phyloP scores from a whole-genome alignment of 306 rosid species.

The Dalbergia oliveri region DNA sequence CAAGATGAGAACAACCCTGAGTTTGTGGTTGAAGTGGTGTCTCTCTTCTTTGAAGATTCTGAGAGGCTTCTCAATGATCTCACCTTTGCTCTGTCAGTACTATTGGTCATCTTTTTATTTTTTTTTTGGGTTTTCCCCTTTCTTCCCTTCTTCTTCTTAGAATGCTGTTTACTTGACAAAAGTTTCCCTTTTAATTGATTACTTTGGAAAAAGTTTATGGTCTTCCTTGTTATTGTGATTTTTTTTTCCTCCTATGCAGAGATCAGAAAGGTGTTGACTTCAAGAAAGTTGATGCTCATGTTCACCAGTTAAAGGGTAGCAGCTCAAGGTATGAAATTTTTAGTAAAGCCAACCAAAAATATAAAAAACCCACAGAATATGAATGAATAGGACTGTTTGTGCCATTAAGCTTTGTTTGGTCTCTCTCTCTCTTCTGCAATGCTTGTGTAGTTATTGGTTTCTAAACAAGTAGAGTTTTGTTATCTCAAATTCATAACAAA shows the following conservation, averaged over 20 bases:
- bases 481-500: neutral
- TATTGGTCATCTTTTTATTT: slow-evolving; percentile 20
- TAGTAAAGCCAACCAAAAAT: slow-evolving; percentile 14
- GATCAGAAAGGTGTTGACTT: slow-evolving; percentile 80
- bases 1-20: slow-evolving; percentile 98
- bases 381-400: slow-evolving; percentile 30
- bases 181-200: slow-evolving; percentile 13
- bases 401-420: slow-evolving; percentile 10
- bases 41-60: slow-evolving; percentile 96
- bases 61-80: slow-evolving; percentile 96
- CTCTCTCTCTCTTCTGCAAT: neutral
- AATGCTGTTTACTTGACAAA: slow-evolving; percentile 13
- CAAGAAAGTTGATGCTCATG: slow-evolving; percentile 92
- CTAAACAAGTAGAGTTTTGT: slow-evolving; percentile 7
- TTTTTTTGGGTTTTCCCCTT: neutral
- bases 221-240: slow-evolving; percentile 38
- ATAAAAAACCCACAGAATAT: slow-evolving; percentile 1
- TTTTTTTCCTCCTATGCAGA: slow-evolving; percentile 50
- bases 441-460: slow-evolving; percentile 9
- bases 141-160: neutral
- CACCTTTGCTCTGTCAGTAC: slow-evolving; percentile 74
- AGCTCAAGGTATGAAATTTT: slow-evolving; percentile 79
- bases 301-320: slow-evolving; percentile 98
- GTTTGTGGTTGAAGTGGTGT: slow-evolving; percentile 90
- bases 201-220: slow-evolving; percentile 31